Conservation (phyloP, 495 filamentous ascomycete genomes). For the Neurospora intermedia region DNA sequence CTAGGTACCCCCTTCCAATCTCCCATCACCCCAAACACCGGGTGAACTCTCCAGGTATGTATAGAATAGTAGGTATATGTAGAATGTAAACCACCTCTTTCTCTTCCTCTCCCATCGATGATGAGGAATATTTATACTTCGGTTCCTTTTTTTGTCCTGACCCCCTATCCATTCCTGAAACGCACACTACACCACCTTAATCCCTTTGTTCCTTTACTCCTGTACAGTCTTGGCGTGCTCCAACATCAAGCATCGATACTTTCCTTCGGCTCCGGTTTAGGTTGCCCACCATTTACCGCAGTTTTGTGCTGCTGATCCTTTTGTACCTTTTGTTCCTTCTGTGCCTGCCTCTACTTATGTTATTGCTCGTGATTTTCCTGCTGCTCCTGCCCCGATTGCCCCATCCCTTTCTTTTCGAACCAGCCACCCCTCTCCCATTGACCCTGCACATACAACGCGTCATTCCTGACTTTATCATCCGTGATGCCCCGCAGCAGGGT, state of each 20-base stretch:
- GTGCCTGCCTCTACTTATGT: not conserved
- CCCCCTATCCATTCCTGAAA: not conserved
- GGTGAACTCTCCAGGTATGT: not conserved
- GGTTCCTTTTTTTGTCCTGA: not conserved
- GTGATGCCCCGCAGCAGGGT: constrained; percentile 50
- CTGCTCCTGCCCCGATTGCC: not conserved
- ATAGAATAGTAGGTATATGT: not conserved
- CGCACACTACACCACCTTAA: not conserved
- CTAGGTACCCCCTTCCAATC: not conserved
- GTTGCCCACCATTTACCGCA: not conserved
- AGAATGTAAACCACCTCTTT: not conserved
- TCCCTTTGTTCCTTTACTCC: not conserved
- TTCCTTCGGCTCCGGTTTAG: not conserved
- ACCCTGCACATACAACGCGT: constrained; percentile 47
- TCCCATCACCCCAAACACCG: not conserved
- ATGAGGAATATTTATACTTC: not conserved
- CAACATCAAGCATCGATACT: not conserved
- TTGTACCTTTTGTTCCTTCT: not conserved
- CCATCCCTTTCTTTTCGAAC: constrained; percentile 31
- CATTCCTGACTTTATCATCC: constrained; percentile 33
- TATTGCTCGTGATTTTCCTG: not conserved
- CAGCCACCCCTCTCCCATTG: constrained; percentile 67
- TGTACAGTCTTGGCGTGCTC: not conserved
- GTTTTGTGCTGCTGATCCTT: not conserved
- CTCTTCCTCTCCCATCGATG: not conserved